Evolutionary conservation across 129 eudicot species (phyloP).

Genomic region (Flaveria bidentis): DNA sequence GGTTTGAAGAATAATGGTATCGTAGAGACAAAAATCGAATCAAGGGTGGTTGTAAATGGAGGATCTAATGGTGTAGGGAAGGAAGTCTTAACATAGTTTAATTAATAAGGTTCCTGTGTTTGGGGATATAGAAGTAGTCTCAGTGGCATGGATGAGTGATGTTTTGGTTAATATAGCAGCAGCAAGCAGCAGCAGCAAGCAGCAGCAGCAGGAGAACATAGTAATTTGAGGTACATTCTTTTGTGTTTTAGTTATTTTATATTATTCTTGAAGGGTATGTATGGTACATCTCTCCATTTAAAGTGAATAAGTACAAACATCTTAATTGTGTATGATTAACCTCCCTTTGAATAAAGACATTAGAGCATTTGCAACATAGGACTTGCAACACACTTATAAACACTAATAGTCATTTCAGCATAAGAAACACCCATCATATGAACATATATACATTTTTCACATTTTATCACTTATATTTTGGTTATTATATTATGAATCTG

Average conservation of each 20-base stretch:
- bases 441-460: too few relatives aligned
- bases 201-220: neutral
- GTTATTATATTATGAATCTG: too few relatives aligned
- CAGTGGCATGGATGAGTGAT: slow-evolving; percentile 32
- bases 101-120: slow-evolving; percentile 27
- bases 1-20: slow-evolving; percentile 13
- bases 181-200: neutral
- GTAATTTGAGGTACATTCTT: slow-evolving; percentile 26
- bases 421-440: too few relatives aligned
- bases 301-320: slow-evolving; percentile 31
- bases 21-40: slow-evolving; percentile 7
- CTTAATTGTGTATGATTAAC: too few relatives aligned
- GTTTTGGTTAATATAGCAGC: slow-evolving; percentile 27
- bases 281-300: slow-evolving; percentile 21
- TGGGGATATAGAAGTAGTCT: slow-evolving; percentile 26
- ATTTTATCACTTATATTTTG: too few relatives aligned
- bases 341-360: too few relatives aligned
- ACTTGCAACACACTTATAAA: too few relatives aligned
- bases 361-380: too few relatives aligned
- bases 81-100: slow-evolving; percentile 20
- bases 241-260: slow-evolving; percentile 22
- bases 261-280: slow-evolving; percentile 26
- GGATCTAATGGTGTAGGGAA: slow-evolving; percentile 12
- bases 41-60: slow-evolving; percentile 28
- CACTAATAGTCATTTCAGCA: too few relatives aligned